Evolutionary conservation across 73 alveolate genomes (phyloP).

Genomic region (Loxodes magnus): DNA sequence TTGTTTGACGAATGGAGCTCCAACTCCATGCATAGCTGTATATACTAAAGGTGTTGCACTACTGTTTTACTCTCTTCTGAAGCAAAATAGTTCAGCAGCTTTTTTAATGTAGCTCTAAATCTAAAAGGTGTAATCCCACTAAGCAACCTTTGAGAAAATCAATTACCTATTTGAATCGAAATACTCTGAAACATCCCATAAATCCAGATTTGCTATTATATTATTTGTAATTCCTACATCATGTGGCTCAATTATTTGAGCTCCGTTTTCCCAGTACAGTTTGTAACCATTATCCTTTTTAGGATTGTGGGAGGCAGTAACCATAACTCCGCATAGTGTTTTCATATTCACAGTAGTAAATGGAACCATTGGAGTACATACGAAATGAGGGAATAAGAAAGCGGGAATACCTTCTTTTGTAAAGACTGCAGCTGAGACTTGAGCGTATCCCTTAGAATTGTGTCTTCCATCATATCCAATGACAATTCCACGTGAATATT

Average conservation of each 20-base stretch:
- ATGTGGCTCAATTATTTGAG: slow-evolving; percentile 42
- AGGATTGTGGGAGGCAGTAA: slow-evolving; percentile 64
- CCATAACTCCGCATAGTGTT: slow-evolving; percentile 35
- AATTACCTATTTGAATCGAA: neutral
- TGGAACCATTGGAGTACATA: slow-evolving; percentile 38
- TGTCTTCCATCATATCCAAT: slow-evolving; percentile 44
- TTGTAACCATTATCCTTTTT: slow-evolving; percentile 54
- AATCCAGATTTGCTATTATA: slow-evolving; percentile 11
- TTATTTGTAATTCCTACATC: slow-evolving; percentile 18
- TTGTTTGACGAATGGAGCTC: slow-evolving; percentile 18
- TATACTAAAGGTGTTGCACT: slow-evolving; percentile 22
- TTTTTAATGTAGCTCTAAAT: too few relatives aligned
- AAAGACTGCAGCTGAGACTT: slow-evolving; percentile 36
- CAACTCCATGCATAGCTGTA: slow-evolving; percentile 78
- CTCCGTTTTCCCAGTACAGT: slow-evolving; percentile 46
- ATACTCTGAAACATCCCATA: neutral
- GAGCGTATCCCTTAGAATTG: slow-evolving; percentile 35
- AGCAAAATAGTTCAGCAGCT: neutral
- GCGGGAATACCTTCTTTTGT: slow-evolving; percentile 29
- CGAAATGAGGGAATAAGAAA: slow-evolving; percentile 21
- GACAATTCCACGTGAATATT: slow-evolving; percentile 29
- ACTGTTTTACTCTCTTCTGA: neutral
- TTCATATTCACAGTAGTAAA: slow-evolving; percentile 21
- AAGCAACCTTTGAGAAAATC: neutral
- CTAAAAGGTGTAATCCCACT: too few relatives aligned